phyloP scores from a whole-genome alignment of 2,329 filamentous ascomycete species.

The Calonectria crousiana region DNA sequence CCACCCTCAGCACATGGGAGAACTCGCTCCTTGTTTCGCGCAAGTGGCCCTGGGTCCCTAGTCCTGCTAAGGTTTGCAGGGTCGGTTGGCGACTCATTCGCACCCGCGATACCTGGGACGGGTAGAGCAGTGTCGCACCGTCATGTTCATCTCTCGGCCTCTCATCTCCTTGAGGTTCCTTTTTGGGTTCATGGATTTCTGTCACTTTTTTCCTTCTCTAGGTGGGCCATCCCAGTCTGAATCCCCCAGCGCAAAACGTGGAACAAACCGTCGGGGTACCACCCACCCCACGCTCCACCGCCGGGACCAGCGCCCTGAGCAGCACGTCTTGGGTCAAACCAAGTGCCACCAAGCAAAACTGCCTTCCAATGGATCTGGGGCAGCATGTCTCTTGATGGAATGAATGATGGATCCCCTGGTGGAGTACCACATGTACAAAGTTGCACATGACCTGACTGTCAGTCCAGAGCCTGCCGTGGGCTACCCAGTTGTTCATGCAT shows the following conservation, averaged over 20 bases:
- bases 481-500: not conserved
- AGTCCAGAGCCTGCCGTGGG: not conserved
- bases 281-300: slow-evolving; percentile 27
- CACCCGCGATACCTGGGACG: not conserved
- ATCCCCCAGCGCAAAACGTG: slow-evolving; percentile 25
- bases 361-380: slow-evolving; percentile 8
- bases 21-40: slow-evolving; percentile 6
- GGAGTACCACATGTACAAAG: slow-evolving; percentile 4
- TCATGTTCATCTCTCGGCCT: not conserved
- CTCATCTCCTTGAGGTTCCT: not conserved
- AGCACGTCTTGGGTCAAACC: slow-evolving; percentile 33
- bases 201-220: slow-evolving; percentile 7
- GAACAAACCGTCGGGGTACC: slow-evolving; percentile 12
- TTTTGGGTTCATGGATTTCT: not conserved
- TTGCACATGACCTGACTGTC: slow-evolving; percentile 1
- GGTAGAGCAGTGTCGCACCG: not conserved
- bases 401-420: slow-evolving; percentile 16
- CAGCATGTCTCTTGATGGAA: slow-evolving; percentile 21
- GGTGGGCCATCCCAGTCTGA: not conserved
- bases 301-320: slow-evolving; percentile 43
- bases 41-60: slow-evolving; percentile 7
- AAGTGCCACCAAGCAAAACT: slow-evolving; percentile 29
- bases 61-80: slow-evolving; percentile 22
- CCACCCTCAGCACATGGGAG: slow-evolving; percentile 5
- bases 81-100: slow-evolving; percentile 9